These are phyloP conservation scores for Trichoderma atrobrunneum DNA, from an alignment of 2,329 filamentous ascomycete species.

Conservation along the genomic window DNA sequence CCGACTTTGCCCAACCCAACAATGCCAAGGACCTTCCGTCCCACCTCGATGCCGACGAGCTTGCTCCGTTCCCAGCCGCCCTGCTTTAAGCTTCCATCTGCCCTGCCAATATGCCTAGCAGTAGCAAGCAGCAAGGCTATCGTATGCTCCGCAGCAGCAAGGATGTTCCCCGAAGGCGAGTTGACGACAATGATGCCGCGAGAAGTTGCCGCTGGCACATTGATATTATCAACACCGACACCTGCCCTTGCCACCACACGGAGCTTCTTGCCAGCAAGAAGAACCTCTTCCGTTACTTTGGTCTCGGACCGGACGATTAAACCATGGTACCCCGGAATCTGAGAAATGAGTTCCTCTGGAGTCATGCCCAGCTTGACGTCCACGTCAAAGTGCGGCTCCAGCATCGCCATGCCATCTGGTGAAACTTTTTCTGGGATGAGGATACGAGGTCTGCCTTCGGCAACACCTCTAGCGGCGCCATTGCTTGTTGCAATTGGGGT, in stretches of 20 bases:
- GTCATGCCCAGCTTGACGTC: constrained; percentile 63
- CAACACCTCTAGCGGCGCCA: neutral
- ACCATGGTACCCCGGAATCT: constrained; percentile 71
- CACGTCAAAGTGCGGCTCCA: constrained; percentile 65
- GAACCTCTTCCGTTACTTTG: constrained; percentile 68
- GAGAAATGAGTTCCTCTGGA: constrained; percentile 59
- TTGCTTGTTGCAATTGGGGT: constrained; percentile 28
- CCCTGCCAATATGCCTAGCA: constrained; percentile 70
- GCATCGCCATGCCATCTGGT: constrained; percentile 69
- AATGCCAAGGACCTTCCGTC: constrained; percentile 72
- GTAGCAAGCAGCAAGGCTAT: constrained; percentile 71
- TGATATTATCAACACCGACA: constrained; percentile 80
- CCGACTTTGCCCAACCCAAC: constrained; percentile 83
- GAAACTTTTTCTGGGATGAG: constrained; percentile 80
- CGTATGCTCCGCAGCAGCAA: constrained; percentile 76
- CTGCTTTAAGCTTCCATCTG: constrained; percentile 65
- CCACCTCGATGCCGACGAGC: constrained; percentile 74
- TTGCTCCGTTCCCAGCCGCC: constrained; percentile 73
- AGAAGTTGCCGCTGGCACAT: constrained; percentile 68
- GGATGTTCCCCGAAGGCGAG: constrained; percentile 74
- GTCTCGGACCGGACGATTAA: constrained; percentile 80
- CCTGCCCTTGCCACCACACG: constrained; percentile 78
- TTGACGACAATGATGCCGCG: constrained; percentile 79
- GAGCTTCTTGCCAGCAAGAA: constrained; percentile 64
- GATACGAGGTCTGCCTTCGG: constrained; percentile 43